Conservation (phyloP, 306 rosid species). For the Rubus idaeus region DNA sequence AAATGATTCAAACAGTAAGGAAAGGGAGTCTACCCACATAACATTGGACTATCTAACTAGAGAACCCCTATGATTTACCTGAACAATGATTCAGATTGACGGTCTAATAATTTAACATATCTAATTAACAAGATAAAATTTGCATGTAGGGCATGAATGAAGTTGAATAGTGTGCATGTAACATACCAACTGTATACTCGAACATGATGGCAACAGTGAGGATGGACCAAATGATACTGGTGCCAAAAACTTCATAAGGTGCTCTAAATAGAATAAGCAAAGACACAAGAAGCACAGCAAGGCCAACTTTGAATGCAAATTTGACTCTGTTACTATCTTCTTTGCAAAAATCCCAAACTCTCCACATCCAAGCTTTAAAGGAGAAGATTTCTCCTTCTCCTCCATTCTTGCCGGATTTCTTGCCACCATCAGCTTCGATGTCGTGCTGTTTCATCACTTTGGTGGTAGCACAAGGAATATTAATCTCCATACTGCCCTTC, state of each 20-base stretch:
- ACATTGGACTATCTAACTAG: no score
- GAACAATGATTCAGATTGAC: no score
- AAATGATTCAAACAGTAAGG: no score
- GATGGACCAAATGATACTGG: constrained; percentile 71
- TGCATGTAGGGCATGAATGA: not conserved
- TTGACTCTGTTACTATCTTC: constrained; percentile 54
- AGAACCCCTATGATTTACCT: not conserved
- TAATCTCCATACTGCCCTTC: constrained; percentile 45
- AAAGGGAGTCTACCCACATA: no score
- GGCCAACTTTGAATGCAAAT: constrained; percentile 70
- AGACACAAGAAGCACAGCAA: constrained; percentile 67
- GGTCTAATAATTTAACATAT: not conserved
- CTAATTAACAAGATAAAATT: not conserved
- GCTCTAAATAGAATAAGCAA: constrained; percentile 57
- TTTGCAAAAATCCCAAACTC: constrained; percentile 46
- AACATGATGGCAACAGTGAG: constrained; percentile 72
- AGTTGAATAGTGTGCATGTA: not conserved
- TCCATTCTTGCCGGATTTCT: constrained; percentile 19
- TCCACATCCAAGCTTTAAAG: constrained; percentile 29
- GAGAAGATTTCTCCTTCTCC: constrained; percentile 8
- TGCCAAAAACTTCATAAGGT: constrained; percentile 62
- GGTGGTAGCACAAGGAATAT: constrained; percentile 35
- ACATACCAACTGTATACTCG: constrained; percentile 79
- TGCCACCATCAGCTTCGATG: constrained; percentile 1
- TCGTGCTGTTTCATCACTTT: not conserved